Conservation (phyloP, 371 early-diverging fungal genomes). For the Apophysomyces variabilis region DNA sequence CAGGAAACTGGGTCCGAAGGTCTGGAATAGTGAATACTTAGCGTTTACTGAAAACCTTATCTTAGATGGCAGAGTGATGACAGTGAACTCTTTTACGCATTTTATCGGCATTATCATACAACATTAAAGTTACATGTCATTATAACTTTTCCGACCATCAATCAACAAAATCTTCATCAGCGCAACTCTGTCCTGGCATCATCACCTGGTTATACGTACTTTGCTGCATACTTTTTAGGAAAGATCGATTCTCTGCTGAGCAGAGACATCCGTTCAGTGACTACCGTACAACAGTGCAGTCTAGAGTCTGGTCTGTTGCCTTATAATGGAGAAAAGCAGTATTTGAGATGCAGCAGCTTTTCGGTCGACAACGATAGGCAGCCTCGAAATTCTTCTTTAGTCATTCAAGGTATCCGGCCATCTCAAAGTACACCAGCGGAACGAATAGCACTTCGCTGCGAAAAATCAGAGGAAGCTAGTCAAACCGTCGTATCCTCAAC, state of each 20-base stretch:
- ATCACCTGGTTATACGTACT: conserved; percentile 58
- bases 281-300: conserved; percentile 38
- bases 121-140: conserved; percentile 41
- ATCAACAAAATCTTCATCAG: conserved; percentile 29
- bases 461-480: background rate
- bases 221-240: conserved; percentile 55
- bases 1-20: conserved; percentile 58
- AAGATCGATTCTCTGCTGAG: conserved; percentile 56
- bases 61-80: conserved; percentile 62
- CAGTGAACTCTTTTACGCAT: conserved; percentile 61
- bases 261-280: conserved; percentile 56
- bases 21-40: conserved; percentile 6
- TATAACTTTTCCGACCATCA: conserved; percentile 25
- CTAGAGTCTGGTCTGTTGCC: background rate
- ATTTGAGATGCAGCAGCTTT: conserved; percentile 28
- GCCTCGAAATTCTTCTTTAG: background rate
- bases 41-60: background rate
- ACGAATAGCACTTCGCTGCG: background rate
- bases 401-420: background rate
- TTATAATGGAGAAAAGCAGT: background rate
- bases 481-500: background rate
- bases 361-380: background rate
- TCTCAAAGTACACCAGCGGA: background rate
- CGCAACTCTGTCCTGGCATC: conserved; percentile 41
- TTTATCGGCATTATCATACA: conserved; percentile 61